Evolutionary conservation across 148 eudicot species (phyloP), one percentile per base, ranked within the genome.

Genomic region (Selenicereus undatus): DNA sequence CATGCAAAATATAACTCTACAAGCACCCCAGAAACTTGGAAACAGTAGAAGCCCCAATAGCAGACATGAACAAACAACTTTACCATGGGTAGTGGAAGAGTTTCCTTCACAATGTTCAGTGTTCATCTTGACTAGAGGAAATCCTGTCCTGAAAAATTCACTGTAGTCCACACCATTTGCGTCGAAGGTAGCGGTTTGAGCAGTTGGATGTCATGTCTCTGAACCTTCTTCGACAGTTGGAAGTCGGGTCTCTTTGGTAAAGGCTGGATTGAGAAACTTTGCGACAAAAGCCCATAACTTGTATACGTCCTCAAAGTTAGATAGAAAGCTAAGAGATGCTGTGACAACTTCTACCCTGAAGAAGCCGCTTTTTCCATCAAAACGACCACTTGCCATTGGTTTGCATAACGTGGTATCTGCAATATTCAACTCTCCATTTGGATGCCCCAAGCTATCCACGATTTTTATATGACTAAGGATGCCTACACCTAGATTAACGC

Each of bases 221-320:
- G 81, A 85, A 80, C 76, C 90, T 84, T 91, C 97, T n/a, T 86
- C 87, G 24, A 90, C 90, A 39, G 94, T 87, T 24, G 91, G 81
- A 76, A 91, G 91, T 20, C 84, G 87, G 74, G 79, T 87, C 79
- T 90, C 95, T 88, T 78, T 85, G 21, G 84, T 76, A 76, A 92
- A 96, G 32, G 84, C 86, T 4, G 98, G 94, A 74, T 93, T 88
- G 56, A 96, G 93, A 84, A 96, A 96, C 86, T 87, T 93, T 0
- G 98, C 97, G 48, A 91, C 92, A 74, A 96, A 96, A 43, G 91
- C 93, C 99, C 99, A 96, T 82, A 96, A 77, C 88, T 86, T 93
- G 79, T 96, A 93, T 35, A 96, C 99, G 85, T 96, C 99, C 27
- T 89, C 93, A 69, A 96, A 96, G 77, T 93, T 88, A 10, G 93